These are phyloP conservation scores for Arxiozyma slooffiae DNA, from an alignment of 1,139 yeast genomes.

Conservation along the genomic window DNA sequence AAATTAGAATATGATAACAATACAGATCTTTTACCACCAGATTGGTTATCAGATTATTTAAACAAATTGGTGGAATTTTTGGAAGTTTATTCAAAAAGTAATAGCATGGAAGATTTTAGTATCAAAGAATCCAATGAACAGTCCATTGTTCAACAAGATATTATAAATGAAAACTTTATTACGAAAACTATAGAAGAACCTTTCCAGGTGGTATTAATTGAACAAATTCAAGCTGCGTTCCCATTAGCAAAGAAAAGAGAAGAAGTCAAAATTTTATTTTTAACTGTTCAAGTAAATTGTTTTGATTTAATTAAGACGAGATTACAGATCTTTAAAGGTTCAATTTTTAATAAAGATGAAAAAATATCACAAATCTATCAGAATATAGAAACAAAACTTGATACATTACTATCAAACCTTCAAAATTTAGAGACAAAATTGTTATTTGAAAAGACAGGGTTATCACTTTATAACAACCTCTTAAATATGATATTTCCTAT, in stretches of 20 bases:
- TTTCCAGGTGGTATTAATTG: constrained; percentile 13
- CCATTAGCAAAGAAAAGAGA: constrained; percentile 26
- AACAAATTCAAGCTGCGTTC: constrained; percentile 20
- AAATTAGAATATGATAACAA: constrained; percentile 8
- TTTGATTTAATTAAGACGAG: constrained; percentile 50
- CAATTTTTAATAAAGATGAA: constrained; percentile 18
- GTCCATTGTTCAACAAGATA: constrained; percentile 13
- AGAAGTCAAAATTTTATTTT: constrained; percentile 15
- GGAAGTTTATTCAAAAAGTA: constrained; percentile 40
- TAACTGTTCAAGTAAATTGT: constrained; percentile 47
- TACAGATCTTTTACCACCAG: constrained; percentile 49
- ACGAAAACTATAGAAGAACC: constrained; percentile 20
- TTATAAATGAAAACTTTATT: constrained; percentile 30
- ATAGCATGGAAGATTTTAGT: constrained; percentile 13
- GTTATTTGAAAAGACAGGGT: constrained; percentile 41
- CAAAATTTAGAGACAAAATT: constrained; percentile 36
- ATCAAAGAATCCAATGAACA: constrained; percentile 16
- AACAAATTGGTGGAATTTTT: constrained; percentile 36
- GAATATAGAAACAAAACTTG: constrained; percentile 31
- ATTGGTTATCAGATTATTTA: constrained; percentile 57
- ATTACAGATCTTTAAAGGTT: constrained; percentile 34
- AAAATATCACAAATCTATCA: constrained; percentile 31
- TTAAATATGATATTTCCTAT: constrained; percentile 64
- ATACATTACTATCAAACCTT: constrained; percentile 29
- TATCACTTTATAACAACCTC: constrained; percentile 50